Base-by-base conservation (phyloP, 768 basidiomycete genomes). In the Lactarius vividus region DNA sequence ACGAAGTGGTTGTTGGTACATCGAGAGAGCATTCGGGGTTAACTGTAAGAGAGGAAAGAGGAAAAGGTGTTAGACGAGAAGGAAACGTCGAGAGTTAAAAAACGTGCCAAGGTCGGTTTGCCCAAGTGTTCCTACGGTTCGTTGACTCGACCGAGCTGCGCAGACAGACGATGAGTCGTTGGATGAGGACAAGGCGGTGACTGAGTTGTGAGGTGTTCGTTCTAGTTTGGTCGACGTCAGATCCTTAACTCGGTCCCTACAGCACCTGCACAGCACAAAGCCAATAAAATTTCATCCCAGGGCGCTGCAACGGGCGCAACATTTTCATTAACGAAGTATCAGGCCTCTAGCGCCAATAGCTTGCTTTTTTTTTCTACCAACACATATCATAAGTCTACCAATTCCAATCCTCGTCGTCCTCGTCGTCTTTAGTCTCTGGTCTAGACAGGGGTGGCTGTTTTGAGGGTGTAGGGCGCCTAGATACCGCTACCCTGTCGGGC, bases 351-450 rank as follows among this genome's bases (percentile, higher is more conserved):
- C 1, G 11, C 23, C 15, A 15, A 4, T 26, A 23, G 49, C 49
- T 15, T 40, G 15, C 5, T 39, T 39, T 52, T 52, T 23, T 23
- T 49, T 26, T 52, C 49, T 52, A 52, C 10, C 11, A 49, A 49
- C n/a, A 49, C 46, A 49, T 23, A 49, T 49, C 44, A 23, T 23
- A 46, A 23, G 11, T 60, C 59, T 69, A 70, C 70, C 70, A 70
- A 29, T 70, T 70, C 70, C 70, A 70, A 26, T 66, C 67, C n/a
- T 68, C 67, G 31, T 70, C 69, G 9, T 68, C 66, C 13, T 62
- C 63, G 1, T 65, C 69, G 7, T 69, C 63, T n/a, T 54, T 61
- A 18, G 35, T 28, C 26, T 26, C 55, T 20, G 23, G 23, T 29
- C 23, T 55, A 20, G 64, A 20, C 6, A 44, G 26, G 20, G 46